phyloP scores from a whole-genome alignment of 2,329 filamentous ascomycete genomes.

The Fusarium domesticum region DNA sequence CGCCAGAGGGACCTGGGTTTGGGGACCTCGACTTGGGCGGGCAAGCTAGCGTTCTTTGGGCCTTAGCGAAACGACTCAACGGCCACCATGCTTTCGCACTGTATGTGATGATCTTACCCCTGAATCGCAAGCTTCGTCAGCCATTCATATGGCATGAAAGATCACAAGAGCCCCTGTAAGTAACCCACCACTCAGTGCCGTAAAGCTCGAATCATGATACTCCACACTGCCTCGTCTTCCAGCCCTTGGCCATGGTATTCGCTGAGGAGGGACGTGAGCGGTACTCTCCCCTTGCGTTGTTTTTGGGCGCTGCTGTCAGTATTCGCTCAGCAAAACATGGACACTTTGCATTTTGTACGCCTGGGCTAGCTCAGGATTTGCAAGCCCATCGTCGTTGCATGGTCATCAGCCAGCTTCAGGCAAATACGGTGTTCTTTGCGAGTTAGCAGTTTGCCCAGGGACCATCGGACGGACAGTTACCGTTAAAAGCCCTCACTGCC shows the following conservation, averaged over 20 bases:
- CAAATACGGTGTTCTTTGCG: constrained; percentile 17
- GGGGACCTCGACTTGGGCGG: background rate
- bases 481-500: background rate
- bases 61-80: constrained; percentile 27
- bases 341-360: too few relatives aligned
- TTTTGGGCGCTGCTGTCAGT: background rate
- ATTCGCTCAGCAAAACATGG: background rate
- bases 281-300: background rate
- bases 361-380: constrained; percentile 13
- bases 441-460: too few relatives aligned
- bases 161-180: constrained; percentile 1
- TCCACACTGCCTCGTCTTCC: background rate
- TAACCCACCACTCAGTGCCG: background rate
- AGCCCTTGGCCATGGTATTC: background rate
- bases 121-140: constrained; percentile 12
- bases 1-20: constrained; percentile 2
- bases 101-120: constrained; percentile 20
- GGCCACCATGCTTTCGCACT: constrained; percentile 15
- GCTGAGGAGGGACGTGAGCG: background rate
- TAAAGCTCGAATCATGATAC: background rate
- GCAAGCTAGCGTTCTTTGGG: constrained; percentile 18
- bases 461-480: constrained; percentile 1
- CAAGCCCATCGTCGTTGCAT: constrained; percentile 11
- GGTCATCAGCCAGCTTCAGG: constrained; percentile 21
- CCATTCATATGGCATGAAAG: constrained; percentile 7